A percentile compares a stretch with the other conserved stretches of the same genome.
Evolutionary conservation across 331 rosid species (phyloP).

Genomic region (Acacia concinna): DNA sequence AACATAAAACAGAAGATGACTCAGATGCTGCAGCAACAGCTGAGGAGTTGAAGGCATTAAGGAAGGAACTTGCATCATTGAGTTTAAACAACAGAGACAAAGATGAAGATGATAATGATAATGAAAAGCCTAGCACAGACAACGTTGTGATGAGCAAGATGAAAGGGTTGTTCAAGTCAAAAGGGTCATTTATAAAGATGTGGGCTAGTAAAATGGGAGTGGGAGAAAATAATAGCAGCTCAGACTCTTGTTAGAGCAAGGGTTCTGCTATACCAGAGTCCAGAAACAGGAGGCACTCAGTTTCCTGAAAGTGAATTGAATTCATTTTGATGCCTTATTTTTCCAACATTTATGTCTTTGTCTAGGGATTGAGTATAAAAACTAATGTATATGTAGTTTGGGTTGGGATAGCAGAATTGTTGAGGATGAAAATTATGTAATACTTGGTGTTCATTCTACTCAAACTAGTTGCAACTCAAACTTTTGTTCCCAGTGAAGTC

Average conservation of each 20-base stretch:
- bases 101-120: constrained; percentile 56
- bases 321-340: constrained; percentile 20
- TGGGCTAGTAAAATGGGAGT: constrained; percentile 84
- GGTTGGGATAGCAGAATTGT: constrained; percentile 35
- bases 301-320: constrained; percentile 54
- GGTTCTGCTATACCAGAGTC: constrained; percentile 82
- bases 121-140: constrained; percentile 54
- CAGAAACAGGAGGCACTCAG: constrained; percentile 89
- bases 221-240: constrained; percentile 84
- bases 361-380: constrained; percentile 29
- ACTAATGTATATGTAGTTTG: constrained; percentile 46
- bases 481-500: not conserved
- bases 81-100: constrained; percentile 66
- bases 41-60: constrained; percentile 79
- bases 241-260: constrained; percentile 79
- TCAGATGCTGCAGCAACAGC: constrained; percentile 67
- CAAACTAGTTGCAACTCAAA: not conserved
- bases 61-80: constrained; percentile 80
- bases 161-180: constrained; percentile 80
- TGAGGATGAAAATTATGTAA: constrained; percentile 33
- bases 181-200: constrained; percentile 67
- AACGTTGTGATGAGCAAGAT: constrained; percentile 76
- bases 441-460: constrained; percentile 15
- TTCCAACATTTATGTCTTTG: constrained; percentile 25
- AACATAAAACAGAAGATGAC: constrained; percentile 39